phyloP scores from a whole-genome alignment of 192 early-diverging fungal species.

The Coemansia sp. region DNA sequence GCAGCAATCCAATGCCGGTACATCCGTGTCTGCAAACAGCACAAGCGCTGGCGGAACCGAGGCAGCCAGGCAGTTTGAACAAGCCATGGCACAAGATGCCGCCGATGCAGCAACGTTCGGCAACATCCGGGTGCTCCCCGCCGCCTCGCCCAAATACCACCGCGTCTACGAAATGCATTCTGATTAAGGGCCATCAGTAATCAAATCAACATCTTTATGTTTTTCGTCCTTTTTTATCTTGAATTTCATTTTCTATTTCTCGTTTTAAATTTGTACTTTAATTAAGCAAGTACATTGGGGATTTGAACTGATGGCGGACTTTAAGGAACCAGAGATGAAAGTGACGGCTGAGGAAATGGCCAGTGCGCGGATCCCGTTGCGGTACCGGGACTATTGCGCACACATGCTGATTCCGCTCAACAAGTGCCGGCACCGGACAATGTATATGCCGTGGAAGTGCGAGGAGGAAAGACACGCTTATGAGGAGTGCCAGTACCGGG shows the following conservation, averaged over 20 bases:
- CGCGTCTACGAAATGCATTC: slow-evolving; percentile 14
- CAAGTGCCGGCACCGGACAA: slow-evolving; percentile 82
- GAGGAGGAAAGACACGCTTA: slow-evolving; percentile 81
- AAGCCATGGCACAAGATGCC: slow-evolving; percentile 17
- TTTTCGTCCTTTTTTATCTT: not conserved
- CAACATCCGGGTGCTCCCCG: slow-evolving; percentile 19
- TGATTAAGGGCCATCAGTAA: slow-evolving; percentile 10
- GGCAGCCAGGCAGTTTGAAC: slow-evolving; percentile 16
- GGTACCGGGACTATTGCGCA: slow-evolving; percentile 92
- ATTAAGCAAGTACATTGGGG: no score
- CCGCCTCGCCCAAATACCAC: slow-evolving; percentile 13
- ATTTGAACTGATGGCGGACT: slow-evolving; percentile 24
- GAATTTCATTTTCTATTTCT: not conserved
- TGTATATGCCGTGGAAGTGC: slow-evolving; percentile 93
- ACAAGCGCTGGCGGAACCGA: slow-evolving; percentile 1
- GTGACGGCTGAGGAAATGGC: slow-evolving; percentile 84
- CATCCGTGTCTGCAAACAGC: not conserved
- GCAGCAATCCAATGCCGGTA: no score
- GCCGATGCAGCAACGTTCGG: slow-evolving; percentile 15
- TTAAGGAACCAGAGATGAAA: slow-evolving; percentile 68
- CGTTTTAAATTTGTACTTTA: not conserved
- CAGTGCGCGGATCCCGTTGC: slow-evolving; percentile 77
- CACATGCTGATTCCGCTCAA: slow-evolving; percentile 87
- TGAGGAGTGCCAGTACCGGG: slow-evolving; percentile 96
- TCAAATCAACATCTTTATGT: not conserved